Evolutionary conservation across 306 rosid genomes (phyloP), one percentile per base, ranked within the genome.

Genomic region (Luffa acutangula): DNA sequence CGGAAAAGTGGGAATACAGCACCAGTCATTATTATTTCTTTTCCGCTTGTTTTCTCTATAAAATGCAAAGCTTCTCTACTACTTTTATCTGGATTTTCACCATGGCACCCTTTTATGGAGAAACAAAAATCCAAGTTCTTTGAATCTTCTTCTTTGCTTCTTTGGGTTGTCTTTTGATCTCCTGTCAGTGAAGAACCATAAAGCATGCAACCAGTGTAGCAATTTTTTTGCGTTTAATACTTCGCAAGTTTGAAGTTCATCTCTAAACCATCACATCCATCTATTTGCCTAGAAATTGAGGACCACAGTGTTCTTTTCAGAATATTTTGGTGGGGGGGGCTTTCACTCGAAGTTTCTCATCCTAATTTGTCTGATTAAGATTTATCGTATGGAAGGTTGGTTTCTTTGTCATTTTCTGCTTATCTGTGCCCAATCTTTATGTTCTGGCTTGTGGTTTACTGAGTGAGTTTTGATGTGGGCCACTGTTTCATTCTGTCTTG

Each of bases 1-100:
- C 80, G 74, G 85, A 78, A 84, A 80, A 85, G 81, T 25, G 71
- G 39, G 79, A 59, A 78, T 46, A 71, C 60, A 77, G 84, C 84
- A 76, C 77, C 49, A 77, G 82, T 78, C 67, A 78, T 80, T 77
- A 71, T 83, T 87, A 78, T 80, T 80, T 80, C 80, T 83, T 82
- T 75, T 54, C 21, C 73, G 80, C 81, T 83, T 80, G 81, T 79
- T 63, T 48, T 81, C 70, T 58, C 58, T 45, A 81, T 54, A 85
- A 65, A 82, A 82, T 79, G 82, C 79, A 57, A 64, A 9, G 36
- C 41, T 64, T 75, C 72, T 84, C 62, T 63, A 63, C 78, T 51
- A 49, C 76, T 75, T 64, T 64, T 77, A 41, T 18, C 80, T 81
- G 78, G 80, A 54, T 79, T 85, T 85, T 80, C 87, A 67, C 49